A percentile compares a stretch with the other conserved stretches of the same genome.
Evolutionary conservation across 2,329 filamentous ascomycete species (phyloP).

Genomic region (Diaporthe sp.): DNA sequence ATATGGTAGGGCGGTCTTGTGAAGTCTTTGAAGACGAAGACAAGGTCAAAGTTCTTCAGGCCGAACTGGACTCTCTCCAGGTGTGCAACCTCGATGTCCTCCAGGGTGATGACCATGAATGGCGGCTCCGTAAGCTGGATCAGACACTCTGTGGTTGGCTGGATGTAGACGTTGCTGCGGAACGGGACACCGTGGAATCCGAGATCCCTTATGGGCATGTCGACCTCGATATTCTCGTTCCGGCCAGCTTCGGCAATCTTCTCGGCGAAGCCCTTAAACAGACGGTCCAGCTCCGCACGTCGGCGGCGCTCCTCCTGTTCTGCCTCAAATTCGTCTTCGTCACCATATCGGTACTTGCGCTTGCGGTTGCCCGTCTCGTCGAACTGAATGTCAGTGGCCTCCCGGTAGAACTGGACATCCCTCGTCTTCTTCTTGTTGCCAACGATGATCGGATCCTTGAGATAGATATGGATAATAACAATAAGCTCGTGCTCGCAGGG

Average conservation of each 20-base stretch:
- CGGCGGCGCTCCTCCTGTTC: constrained; percentile 96
- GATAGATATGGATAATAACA: constrained; percentile 96
- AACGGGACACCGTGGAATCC: constrained; percentile 97
- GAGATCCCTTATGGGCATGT: constrained; percentile 96
- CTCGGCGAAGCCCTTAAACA: constrained; percentile 96
- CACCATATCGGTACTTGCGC: constrained; percentile 96
- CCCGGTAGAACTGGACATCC: constrained; percentile 97
- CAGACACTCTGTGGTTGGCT: constrained; percentile 95
- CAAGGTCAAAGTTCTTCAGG: constrained; percentile 98
- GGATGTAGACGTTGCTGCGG: constrained; percentile 94
- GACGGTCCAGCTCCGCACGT: constrained; percentile 90
- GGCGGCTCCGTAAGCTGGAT: constrained; percentile 98
- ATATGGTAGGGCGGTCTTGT: constrained; percentile 90
- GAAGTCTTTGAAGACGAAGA: constrained; percentile 99
- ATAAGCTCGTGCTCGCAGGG: constrained; percentile 96
- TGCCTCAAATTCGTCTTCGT: constrained; percentile 98
- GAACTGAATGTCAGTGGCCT: constrained; percentile 98
- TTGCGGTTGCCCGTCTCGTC: constrained; percentile 99
- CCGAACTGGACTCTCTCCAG: constrained; percentile 97
- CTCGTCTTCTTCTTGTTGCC: constrained; percentile 98
- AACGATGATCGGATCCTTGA: constrained; percentile 98
- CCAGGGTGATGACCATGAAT: constrained; percentile 94
- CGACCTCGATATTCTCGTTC: constrained; percentile 90
- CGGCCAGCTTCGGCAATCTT: constrained; percentile 97
- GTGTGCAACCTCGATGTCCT: constrained; percentile 96